phyloP scores from a whole-genome alignment of 2,329 filamentous ascomycete genomes.

The Ophiocordyceps australis region DNA sequence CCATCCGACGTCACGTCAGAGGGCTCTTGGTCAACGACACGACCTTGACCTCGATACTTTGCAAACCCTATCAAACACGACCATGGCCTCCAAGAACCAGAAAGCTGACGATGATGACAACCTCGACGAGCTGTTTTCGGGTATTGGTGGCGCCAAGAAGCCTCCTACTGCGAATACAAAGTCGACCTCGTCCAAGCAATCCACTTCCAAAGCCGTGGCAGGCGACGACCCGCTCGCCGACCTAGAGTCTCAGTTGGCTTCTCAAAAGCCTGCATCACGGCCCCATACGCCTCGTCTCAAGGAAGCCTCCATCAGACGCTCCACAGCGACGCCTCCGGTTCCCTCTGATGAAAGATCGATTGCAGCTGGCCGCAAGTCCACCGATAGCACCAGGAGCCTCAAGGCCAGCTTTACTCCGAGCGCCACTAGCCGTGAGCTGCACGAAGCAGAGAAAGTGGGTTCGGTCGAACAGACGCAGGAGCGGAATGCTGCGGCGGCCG shows the following conservation, averaged over 20 bases:
- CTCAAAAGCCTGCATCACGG: slow-evolving; percentile 52
- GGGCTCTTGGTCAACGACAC: too few relatives aligned
- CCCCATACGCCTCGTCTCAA: slow-evolving; percentile 68
- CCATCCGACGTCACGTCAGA: too few relatives aligned
- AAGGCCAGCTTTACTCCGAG: slow-evolving; percentile 56
- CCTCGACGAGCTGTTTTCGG: slow-evolving; percentile 47
- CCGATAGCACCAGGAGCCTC: slow-evolving; percentile 55
- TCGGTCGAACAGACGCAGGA: slow-evolving; percentile 22
- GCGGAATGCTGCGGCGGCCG: slow-evolving; percentile 9
- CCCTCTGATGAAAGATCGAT: slow-evolving; percentile 48
- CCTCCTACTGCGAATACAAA: slow-evolving; percentile 25
- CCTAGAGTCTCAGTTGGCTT: slow-evolving; percentile 54
- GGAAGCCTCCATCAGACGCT: slow-evolving; percentile 24
- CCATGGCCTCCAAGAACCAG: slow-evolving; percentile 42
- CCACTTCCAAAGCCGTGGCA: slow-evolving; percentile 25
- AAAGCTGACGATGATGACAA: slow-evolving; percentile 41
- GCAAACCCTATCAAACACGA: too few relatives aligned
- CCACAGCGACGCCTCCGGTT: slow-evolving; percentile 29
- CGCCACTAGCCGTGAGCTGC: slow-evolving; percentile 42
- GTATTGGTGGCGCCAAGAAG: slow-evolving; percentile 33
- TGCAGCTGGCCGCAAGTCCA: slow-evolving; percentile 45
- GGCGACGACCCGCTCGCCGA: slow-evolving; percentile 69
- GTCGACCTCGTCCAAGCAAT: slow-evolving; percentile 22
- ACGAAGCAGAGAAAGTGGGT: slow-evolving; percentile 35
- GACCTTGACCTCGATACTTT: too few relatives aligned